A percentile compares a stretch with the other conserved stretches of the same genome.
These are phyloP conservation scores for Elaeis oleifera DNA, from an alignment of 202 grass and related monocot species.

Conservation along the genomic window DNA sequence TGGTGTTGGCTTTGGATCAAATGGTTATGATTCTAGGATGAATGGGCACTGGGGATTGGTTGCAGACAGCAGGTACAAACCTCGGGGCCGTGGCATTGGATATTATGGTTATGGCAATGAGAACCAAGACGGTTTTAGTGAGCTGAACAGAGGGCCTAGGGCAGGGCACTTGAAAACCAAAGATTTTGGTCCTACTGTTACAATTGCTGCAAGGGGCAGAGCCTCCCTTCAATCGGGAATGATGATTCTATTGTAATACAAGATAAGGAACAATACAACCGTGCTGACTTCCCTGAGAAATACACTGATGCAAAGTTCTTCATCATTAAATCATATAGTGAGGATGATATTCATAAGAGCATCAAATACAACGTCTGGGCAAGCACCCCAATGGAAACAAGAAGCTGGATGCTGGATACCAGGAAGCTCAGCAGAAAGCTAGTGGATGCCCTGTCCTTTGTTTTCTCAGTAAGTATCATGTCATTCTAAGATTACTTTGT, in stretches of 20 bases:
- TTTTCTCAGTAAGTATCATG: slow-evolving; percentile 73
- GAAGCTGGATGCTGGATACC: slow-evolving; percentile 86
- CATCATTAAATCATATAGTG: slow-evolving; percentile 89
- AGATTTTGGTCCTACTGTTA: slow-evolving; percentile 50
- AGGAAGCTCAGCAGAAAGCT: slow-evolving; percentile 65
- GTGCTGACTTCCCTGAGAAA: slow-evolving; percentile 52
- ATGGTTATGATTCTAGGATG: not conserved
- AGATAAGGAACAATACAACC: slow-evolving; percentile 67
- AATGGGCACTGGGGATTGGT: slow-evolving; percentile 55
- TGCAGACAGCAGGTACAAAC: slow-evolving; percentile 68
- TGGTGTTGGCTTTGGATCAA: slow-evolving; percentile 21
- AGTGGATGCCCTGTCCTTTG: slow-evolving; percentile 68
- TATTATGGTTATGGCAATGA: slow-evolving; percentile 71
- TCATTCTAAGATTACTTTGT: not conserved
- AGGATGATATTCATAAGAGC: slow-evolving; percentile 98
- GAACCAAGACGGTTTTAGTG: slow-evolving; percentile 79
- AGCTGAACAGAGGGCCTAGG: slow-evolving; percentile 87
- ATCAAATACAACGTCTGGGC: slow-evolving; percentile 91
- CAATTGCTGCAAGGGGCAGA: slow-evolving; percentile 63
- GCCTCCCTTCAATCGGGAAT: slow-evolving; percentile 45
- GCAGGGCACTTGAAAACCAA: slow-evolving; percentile 65
- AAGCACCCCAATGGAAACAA: slow-evolving; percentile 95
- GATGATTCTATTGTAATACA: slow-evolving; percentile 33
- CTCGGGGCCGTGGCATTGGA: slow-evolving; percentile 41
- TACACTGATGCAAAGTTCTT: slow-evolving; percentile 89